Conservation (phyloP, 192 early-diverging fungal genomes). For the Gamsiella multidivaricata region DNA sequence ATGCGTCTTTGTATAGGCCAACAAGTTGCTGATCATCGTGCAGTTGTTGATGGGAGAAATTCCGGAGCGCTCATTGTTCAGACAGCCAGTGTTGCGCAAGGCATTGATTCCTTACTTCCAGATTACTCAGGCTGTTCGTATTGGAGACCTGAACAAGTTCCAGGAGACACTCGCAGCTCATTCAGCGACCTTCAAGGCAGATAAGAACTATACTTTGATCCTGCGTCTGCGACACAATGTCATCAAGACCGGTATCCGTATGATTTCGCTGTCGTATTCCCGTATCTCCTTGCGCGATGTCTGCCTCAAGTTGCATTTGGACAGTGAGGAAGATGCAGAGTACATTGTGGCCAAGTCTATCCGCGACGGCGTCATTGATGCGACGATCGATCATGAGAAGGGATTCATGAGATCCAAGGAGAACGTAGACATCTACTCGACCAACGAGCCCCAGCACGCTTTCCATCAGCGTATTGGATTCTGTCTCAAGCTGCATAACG, state of each 20-base stretch:
- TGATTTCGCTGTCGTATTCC: slow-evolving; percentile 96
- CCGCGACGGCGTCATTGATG: slow-evolving; percentile 98
- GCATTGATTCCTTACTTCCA: slow-evolving; percentile 92
- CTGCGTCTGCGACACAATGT: slow-evolving; percentile 98
- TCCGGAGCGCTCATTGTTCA: slow-evolving; percentile 93
- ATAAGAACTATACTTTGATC: slow-evolving; percentile 93
- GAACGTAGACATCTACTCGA: slow-evolving; percentile 94
- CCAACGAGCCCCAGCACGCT: slow-evolving; percentile 94
- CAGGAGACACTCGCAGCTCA: slow-evolving; percentile 85
- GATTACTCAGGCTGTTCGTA: slow-evolving; percentile 95
- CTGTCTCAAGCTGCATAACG: slow-evolving; percentile 97
- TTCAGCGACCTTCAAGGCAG: slow-evolving; percentile 80
- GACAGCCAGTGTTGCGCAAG: slow-evolving; percentile 86
- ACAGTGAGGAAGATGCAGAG: slow-evolving; percentile 98
- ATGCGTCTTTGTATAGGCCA: slow-evolving; percentile 58
- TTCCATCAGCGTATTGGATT: slow-evolving; percentile 96
- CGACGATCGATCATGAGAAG: slow-evolving; percentile 93
- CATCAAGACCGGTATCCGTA: slow-evolving; percentile 98
- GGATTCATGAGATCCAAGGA: slow-evolving; percentile 96
- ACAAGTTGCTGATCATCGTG: slow-evolving; percentile 97
- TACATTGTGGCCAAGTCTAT: slow-evolving; percentile 99
- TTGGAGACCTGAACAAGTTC: slow-evolving; percentile 95
- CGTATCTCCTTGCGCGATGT: slow-evolving; percentile 95
- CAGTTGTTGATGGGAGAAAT: slow-evolving; percentile 99
- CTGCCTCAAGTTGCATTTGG: slow-evolving; percentile 95